phyloP scores from a whole-genome alignment of 176 grass and related monocot species.

The Oryza rufipogon region DNA sequence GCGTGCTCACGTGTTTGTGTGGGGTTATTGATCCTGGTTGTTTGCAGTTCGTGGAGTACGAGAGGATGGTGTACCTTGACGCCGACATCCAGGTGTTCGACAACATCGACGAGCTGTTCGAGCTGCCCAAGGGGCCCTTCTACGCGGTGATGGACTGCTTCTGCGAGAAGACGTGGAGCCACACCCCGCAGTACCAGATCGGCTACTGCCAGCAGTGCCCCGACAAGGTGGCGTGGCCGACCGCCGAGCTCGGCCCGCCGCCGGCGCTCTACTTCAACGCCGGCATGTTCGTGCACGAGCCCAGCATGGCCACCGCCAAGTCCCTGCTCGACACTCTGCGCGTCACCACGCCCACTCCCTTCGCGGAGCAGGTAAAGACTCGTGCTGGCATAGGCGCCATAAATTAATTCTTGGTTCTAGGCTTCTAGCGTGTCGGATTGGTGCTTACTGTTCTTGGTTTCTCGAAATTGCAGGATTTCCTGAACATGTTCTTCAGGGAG shows the following conservation, averaged over 20 bases:
- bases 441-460: background rate
- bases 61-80: slow-evolving; percentile 90
- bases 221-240: slow-evolving; percentile 73
- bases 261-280: slow-evolving; percentile 95
- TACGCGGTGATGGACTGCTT: slow-evolving; percentile 97
- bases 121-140: slow-evolving; percentile 67
- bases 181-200: slow-evolving; percentile 80
- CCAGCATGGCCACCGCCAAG: slow-evolving; percentile 65
- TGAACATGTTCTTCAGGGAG: slow-evolving; percentile 94
- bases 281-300: slow-evolving; percentile 91
- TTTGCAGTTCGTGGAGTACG: slow-evolving; percentile 80
- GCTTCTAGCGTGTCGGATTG: background rate
- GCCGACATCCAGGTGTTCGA: slow-evolving; percentile 91
- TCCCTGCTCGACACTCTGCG: slow-evolving; percentile 57
- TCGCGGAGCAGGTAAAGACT: slow-evolving; percentile 72
- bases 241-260: slow-evolving; percentile 66
- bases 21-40: background rate
- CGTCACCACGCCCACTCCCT: slow-evolving; percentile 56
- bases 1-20: background rate
- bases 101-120: slow-evolving; percentile 84
- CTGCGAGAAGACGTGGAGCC: slow-evolving; percentile 94
- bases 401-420: background rate
- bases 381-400: background rate
- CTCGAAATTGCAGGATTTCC: slow-evolving; percentile 64
- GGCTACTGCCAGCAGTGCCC: slow-evolving; percentile 92